Conservation (phyloP, 257 asterid genomes). For the Striga asiatica region DNA sequence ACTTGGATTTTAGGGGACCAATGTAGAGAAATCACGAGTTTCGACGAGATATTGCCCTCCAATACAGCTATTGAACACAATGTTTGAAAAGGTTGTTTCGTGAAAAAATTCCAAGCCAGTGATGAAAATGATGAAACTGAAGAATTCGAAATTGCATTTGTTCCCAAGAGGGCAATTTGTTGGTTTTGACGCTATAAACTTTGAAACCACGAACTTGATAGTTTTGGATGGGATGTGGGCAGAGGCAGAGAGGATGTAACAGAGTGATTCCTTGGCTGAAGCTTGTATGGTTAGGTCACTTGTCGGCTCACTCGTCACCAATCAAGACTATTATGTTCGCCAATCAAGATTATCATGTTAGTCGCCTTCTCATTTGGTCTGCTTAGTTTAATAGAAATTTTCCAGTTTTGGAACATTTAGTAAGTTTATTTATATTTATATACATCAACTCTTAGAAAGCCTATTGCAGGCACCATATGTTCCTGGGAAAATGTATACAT, state of each 20-base stretch:
- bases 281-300: too few relatives aligned
- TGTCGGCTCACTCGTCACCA: too few relatives aligned
- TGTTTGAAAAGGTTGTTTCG: constrained; percentile 39
- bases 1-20: not conserved
- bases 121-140: constrained; percentile 25
- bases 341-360: too few relatives aligned
- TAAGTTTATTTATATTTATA: too few relatives aligned
- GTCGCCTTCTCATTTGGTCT: too few relatives aligned
- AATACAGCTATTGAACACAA: constrained; percentile 20
- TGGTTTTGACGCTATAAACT: constrained; percentile 26
- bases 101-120: constrained; percentile 37
- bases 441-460: too few relatives aligned
- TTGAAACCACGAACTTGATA: constrained; percentile 62
- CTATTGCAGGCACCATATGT: too few relatives aligned
- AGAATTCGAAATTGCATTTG: constrained; percentile 53
- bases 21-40: constrained; percentile 8
- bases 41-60: constrained; percentile 27
- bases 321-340: too few relatives aligned
- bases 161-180: constrained; percentile 66
- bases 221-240: constrained; percentile 93
- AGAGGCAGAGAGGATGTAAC: constrained; percentile 86
- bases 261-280: constrained; percentile 86
- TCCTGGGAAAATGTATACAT: too few relatives aligned
- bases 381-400: too few relatives aligned
- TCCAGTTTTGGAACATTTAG: too few relatives aligned